Base-by-base conservation (phyloP, 1,284 basidiomycete species). In the Earliella scabrosa region DNA sequence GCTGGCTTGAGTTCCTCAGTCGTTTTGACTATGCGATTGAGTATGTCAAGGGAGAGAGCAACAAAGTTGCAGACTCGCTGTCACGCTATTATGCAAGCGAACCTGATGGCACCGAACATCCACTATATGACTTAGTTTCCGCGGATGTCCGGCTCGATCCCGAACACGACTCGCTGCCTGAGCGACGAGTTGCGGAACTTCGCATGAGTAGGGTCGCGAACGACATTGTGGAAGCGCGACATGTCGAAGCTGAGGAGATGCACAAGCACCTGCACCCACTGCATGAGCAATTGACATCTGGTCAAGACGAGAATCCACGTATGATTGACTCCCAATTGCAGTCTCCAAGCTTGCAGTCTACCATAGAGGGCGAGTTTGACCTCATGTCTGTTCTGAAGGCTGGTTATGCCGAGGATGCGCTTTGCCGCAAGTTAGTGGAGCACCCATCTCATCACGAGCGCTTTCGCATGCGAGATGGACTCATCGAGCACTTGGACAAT, bases 1-100 rank as follows among this genome's bases (percentile, higher is more conserved):
- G 71, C 1, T 77, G 75, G 75, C 64, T 63, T 27, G 72, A 77
- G 29, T 77, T 69, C 53, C 53, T 79, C 2, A 56, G 60, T 0
- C 43, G 65, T 1, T 78, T 76, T 50, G 60, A 75, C 41, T 66
- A 62, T 50, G 59, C 68, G 4, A 70, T 76, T 3, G 43, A 39
- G 9, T 74, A 75, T 52, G 63, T 76, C 9, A 59, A 68, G 45
- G 75, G 75, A 2, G 45, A 58, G 1, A 29, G 50, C 1, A 77
- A 77, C 45, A 64, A 60, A 26, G 67, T 77, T 0, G 72, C 73
- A 0, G 73, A 77, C 52, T 50, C 47, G 2, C 46, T 75, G 1
- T 77, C 68, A 0, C 54, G 72, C 0, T 75, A 75, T 52, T 77
- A 70, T 46, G 56, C 66, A 16, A 64, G 45, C 18, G 71, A 75